Evolutionary conservation across 1,139 yeast genomes (phyloP).

Genomic region (Blastobotrys buckinghamii): DNA sequence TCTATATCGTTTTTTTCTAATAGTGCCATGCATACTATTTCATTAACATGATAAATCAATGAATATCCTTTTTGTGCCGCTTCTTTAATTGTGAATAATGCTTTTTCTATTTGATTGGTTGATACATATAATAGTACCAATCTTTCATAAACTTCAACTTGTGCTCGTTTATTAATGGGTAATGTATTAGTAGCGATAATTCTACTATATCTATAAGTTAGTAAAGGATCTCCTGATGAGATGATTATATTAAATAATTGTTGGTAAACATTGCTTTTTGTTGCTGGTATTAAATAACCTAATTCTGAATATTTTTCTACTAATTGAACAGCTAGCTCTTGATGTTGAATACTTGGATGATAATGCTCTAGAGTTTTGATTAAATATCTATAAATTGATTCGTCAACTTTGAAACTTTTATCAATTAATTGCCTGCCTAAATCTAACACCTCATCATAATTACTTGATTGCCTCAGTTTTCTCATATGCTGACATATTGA

Average conservation of each 20-base stretch:
- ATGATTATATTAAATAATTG: conserved; percentile 11
- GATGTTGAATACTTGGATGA: conserved; percentile 13
- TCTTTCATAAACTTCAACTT: conserved; percentile 7
- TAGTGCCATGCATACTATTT: conserved; percentile 26
- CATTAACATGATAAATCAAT: conserved; percentile 24
- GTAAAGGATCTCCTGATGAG: conserved; percentile 14
- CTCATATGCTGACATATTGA: conserved; percentile 4
- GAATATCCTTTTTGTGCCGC: conserved; percentile 20
- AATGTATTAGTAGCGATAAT: conserved; percentile 1
- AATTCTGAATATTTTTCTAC: conserved; percentile 10
- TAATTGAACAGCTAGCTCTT: conserved; percentile 12
- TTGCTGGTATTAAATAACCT: conserved; percentile 7
- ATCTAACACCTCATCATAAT: conserved; percentile 12
- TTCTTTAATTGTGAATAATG: conserved; percentile 24
- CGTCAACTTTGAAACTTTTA: conserved; percentile 4
- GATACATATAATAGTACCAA: conserved; percentile 23
- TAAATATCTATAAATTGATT: conserved; percentile 7
- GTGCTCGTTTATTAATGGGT: conserved; percentile 2
- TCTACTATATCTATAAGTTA: conserved; percentile 13
- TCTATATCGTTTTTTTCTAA: conserved; percentile 27
- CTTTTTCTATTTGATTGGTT: conserved; percentile 23
- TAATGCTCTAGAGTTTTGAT: conserved; percentile 7
- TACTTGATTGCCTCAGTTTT: background rate
- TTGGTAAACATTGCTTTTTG: conserved; percentile 11
- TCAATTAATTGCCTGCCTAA: conserved; percentile 12